Evolutionary conservation across 208 protist genomes (phyloP).

Genomic region (Leishmania guyanensis): DNA sequence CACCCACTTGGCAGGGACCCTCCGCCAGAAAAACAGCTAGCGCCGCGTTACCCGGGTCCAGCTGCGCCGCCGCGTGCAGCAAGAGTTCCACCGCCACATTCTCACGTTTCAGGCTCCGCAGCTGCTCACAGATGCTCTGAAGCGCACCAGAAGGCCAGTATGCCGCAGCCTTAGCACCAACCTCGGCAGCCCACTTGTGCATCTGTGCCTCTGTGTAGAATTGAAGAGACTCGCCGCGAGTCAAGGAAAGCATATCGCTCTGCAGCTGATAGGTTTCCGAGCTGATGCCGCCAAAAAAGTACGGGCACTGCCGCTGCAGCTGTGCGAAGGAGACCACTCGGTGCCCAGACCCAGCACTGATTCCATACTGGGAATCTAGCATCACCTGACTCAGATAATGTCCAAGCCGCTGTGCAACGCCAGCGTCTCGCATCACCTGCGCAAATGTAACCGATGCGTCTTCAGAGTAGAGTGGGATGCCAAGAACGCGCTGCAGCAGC

Average conservation of each 20-base stretch:
- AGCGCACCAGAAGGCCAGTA: constrained; percentile 85
- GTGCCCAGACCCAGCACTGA: constrained; percentile 39
- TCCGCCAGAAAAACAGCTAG: constrained; percentile 64
- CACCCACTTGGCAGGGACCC: constrained; percentile 7
- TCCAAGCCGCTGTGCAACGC: constrained; percentile 65
- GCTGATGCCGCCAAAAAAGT: constrained; percentile 81
- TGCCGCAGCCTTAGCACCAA: constrained; percentile 57
- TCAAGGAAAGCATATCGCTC: constrained; percentile 66
- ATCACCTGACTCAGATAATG: constrained; percentile 62
- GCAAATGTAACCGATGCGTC: constrained; percentile 68
- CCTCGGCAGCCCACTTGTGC: constrained; percentile 61
- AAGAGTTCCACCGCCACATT: constrained; percentile 75
- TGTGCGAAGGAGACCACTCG: constrained; percentile 46
- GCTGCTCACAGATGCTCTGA: constrained; percentile 74
- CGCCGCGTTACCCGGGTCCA: constrained; percentile 69
- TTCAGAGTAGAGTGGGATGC: constrained; percentile 52
- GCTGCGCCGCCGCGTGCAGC: constrained; percentile 81
- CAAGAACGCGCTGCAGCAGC: constrained; percentile 56
- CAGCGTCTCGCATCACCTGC: constrained; percentile 76
- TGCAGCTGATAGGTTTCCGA: constrained; percentile 66
- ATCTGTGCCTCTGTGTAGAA: constrained; percentile 53
- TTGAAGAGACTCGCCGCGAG: constrained; percentile 42
- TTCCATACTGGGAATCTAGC: constrained; percentile 48
- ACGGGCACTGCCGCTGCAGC: constrained; percentile 76
- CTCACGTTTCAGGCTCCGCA: constrained; percentile 69